Evolutionary conservation across 2,329 filamentous ascomycete genomes (phyloP).

Genomic region (Neodidymelliopsis sp.): DNA sequence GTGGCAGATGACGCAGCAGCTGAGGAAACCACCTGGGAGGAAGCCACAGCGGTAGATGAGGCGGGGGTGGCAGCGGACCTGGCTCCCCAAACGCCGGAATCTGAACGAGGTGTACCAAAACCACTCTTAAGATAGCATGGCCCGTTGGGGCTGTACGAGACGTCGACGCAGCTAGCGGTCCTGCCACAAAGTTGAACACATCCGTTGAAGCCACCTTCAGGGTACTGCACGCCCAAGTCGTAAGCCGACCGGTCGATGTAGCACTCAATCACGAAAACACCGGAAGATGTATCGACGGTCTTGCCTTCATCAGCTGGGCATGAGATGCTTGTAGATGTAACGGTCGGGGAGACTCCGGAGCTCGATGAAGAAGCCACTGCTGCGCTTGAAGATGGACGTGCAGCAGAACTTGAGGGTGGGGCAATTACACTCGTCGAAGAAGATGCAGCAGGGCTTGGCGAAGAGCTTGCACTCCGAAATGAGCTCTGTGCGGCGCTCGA

Average conservation of each 20-base stretch:
- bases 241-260: slow-evolving; percentile 12
- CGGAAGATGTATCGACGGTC: slow-evolving; percentile 9
- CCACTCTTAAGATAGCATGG: slow-evolving; percentile 21
- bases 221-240: slow-evolving; percentile 11
- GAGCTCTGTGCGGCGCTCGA: too few species aligned
- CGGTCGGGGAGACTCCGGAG: neutral
- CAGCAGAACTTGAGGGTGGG: too few species aligned
- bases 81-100: slow-evolving; percentile 19
- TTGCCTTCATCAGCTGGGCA: slow-evolving; percentile 19
- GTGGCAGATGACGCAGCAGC: neutral
- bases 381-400: neutral
- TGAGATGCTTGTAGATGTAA: neutral
- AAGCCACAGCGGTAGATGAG: neutral
- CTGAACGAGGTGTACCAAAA: slow-evolving; percentile 11
- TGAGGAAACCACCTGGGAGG: neutral
- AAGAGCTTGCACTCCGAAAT: too few species aligned
- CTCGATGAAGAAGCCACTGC: neutral
- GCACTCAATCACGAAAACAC: slow-evolving; percentile 24
- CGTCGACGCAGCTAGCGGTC: slow-evolving; percentile 9
- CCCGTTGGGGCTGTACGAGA: slow-evolving; percentile 21
- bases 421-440: too few species aligned
- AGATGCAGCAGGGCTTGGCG: neutral
- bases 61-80: neutral
- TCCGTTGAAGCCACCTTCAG: neutral
- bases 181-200: slow-evolving; percentile 18